Evolutionary conservation across 768 basidiomycete species (phyloP).

Genomic region (Boletus rubroflammeus): DNA sequence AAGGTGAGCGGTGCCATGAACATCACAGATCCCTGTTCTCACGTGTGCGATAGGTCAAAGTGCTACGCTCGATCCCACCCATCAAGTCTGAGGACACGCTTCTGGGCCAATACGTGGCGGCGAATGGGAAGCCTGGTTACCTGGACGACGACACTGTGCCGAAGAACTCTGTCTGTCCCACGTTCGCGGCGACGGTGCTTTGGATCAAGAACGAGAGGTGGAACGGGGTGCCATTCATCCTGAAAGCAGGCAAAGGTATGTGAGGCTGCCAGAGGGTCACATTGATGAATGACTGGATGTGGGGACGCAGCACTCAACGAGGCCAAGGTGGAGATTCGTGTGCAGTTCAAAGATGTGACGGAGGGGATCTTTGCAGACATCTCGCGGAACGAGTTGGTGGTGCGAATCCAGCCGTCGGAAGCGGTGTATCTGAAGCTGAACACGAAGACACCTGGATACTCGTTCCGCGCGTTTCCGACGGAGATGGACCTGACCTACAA

Average conservation of each 20-base stretch:
- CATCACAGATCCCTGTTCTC: slow-evolving; percentile 11
- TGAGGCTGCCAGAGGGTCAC: slow-evolving; percentile 7
- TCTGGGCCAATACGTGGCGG: slow-evolving; percentile 89
- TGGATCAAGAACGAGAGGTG: slow-evolving; percentile 95
- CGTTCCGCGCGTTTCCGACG: slow-evolving; percentile 86
- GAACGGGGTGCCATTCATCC: slow-evolving; percentile 98
- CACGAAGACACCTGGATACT: slow-evolving; percentile 87
- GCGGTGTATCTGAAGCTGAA: slow-evolving; percentile 98
- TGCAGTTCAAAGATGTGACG: slow-evolving; percentile 98
- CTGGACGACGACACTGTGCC: slow-evolving; percentile 96
- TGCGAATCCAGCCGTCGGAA: slow-evolving; percentile 95
- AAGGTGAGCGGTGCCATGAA: slow-evolving; percentile 55
- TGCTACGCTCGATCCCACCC: slow-evolving; percentile 85
- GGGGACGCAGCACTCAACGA: slow-evolving; percentile 79
- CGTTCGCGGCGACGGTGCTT: slow-evolving; percentile 86
- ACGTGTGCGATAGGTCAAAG: slow-evolving; percentile 72
- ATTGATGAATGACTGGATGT: slow-evolving; percentile 10
- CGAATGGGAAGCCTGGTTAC: slow-evolving; percentile 96
- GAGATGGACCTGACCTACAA: slow-evolving; percentile 99
- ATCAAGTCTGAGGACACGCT: slow-evolving; percentile 75
- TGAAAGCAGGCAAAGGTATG: slow-evolving; percentile 96
- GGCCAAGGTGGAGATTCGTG: slow-evolving; percentile 96
- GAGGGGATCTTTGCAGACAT: slow-evolving; percentile 97
- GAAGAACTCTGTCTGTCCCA: slow-evolving; percentile 87
- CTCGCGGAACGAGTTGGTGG: slow-evolving; percentile 93